Conservation (phyloP, 2,329 filamentous ascomycete species). For the Gremmenia infestans region DNA sequence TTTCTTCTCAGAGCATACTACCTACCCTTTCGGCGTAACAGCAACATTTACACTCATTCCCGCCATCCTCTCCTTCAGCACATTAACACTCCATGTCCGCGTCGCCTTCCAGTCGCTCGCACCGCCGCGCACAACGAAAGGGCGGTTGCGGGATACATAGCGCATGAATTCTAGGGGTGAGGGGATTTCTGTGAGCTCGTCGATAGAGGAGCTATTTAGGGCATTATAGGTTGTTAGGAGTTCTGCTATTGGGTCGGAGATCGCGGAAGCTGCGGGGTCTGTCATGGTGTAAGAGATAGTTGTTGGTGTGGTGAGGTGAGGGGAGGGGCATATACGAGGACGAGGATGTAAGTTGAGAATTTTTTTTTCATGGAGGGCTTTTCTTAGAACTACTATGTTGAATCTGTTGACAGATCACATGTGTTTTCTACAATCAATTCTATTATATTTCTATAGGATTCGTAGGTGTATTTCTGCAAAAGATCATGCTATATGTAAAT, state of each 20-base stretch:
- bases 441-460: no score
- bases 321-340: neutral
- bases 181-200: conserved; percentile 59
- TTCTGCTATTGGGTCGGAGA: conserved; percentile 41
- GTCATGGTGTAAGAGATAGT: neutral
- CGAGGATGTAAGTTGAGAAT: neutral
- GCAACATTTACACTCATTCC: conserved; percentile 65
- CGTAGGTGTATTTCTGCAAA: no score
- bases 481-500: no score
- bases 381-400: neutral
- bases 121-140: conserved; percentile 65
- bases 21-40: conserved; percentile 54
- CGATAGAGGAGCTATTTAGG: conserved; percentile 57
- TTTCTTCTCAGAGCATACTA: neutral
- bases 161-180: conserved; percentile 77
- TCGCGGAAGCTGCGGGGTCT: conserved; percentile 2
- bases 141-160: conserved; percentile 67
- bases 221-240: conserved; percentile 69
- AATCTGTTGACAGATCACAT: neutral
- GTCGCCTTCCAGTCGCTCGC: conserved; percentile 60
- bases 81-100: conserved; percentile 56
- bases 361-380: neutral
- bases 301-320: neutral
- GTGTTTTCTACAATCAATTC: no score
- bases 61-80: conserved; percentile 51